A percentile compares a stretch with the other conserved stretches of the same genome.
These are phyloP conservation scores for Pestalotiopsis sp. DNA, from an alignment of 2,329 filamentous ascomycete genomes.

Conservation along the genomic window DNA sequence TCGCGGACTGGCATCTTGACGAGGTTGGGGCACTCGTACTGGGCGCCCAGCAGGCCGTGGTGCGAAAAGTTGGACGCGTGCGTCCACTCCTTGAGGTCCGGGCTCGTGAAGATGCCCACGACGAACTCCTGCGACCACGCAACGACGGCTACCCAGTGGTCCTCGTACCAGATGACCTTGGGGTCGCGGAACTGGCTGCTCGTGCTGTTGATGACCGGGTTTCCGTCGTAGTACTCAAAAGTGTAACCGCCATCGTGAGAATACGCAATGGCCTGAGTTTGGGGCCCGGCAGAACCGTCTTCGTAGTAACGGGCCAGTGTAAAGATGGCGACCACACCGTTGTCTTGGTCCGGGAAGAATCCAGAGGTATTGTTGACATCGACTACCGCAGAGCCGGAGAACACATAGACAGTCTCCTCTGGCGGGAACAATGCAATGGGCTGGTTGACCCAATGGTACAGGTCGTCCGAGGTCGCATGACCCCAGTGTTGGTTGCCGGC, in stretches of 20 bases:
- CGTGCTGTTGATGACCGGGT: conserved; percentile 60
- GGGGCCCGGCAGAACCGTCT: conserved; percentile 36
- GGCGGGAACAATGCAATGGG: conserved; percentile 60
- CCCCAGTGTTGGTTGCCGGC: conserved; percentile 59
- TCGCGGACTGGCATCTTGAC: conserved; percentile 52
- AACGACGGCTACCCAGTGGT: conserved; percentile 60
- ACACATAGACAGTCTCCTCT: conserved; percentile 45
- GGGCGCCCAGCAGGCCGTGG: conserved; percentile 51
- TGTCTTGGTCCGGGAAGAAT: conserved; percentile 62
- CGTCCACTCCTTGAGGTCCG: conserved; percentile 60
- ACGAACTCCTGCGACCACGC: conserved; percentile 56
- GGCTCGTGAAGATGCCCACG: conserved; percentile 63
- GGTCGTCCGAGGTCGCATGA: conserved; percentile 62
- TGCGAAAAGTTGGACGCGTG: conserved; percentile 59
- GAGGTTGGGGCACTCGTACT: conserved; percentile 67
- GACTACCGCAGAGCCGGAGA: conserved; percentile 58
- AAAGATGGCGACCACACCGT: conserved; percentile 64
- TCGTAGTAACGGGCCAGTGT: conserved; percentile 37
- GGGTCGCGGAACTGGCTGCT: conserved; percentile 65
- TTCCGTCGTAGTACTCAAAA: conserved; percentile 59
- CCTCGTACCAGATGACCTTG: conserved; percentile 61
- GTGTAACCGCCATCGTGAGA: conserved; percentile 63
- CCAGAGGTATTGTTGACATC: conserved; percentile 67
- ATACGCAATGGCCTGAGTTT: conserved; percentile 64
- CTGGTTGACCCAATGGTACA: conserved; percentile 68